Evolutionary conservation across 2,329 filamentous ascomycete species (phyloP).

Genomic region (Arthroderma uncinatum): DNA sequence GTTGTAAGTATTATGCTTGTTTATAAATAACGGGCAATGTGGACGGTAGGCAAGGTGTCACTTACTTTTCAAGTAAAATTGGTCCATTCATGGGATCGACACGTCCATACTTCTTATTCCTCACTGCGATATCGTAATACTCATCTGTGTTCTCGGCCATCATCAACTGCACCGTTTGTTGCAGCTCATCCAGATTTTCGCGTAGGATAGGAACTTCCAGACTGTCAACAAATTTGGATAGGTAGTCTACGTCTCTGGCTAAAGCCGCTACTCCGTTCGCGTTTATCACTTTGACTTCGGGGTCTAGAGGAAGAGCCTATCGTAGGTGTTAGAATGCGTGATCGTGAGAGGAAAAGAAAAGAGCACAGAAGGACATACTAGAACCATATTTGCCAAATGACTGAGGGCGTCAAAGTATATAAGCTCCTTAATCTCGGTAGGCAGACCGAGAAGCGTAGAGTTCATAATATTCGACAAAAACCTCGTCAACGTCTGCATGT

Average conservation of each 20-base stretch:
- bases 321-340: slow-evolving; percentile 10
- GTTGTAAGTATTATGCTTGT: neutral
- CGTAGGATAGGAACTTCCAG: slow-evolving; percentile 80
- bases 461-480: slow-evolving; percentile 96
- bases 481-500: slow-evolving; percentile 87
- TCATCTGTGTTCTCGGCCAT: slow-evolving; percentile 83
- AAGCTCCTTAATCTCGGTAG: slow-evolving; percentile 88
- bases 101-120: slow-evolving; percentile 86
- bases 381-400: slow-evolving; percentile 76
- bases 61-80: slow-evolving; percentile 79
- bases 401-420: slow-evolving; percentile 95
- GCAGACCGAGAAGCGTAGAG: slow-evolving; percentile 82
- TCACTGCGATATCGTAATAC: slow-evolving; percentile 81
- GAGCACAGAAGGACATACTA: slow-evolving; percentile 43
- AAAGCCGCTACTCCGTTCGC: slow-evolving; percentile 72
- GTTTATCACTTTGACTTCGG: slow-evolving; percentile 75
- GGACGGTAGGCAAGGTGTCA: neutral
- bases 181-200: slow-evolving; percentile 81
- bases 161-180: slow-evolving; percentile 85
- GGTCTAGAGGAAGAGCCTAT: slow-evolving; percentile 64
- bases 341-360: neutral
- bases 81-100: slow-evolving; percentile 88
- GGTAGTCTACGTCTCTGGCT: slow-evolving; percentile 69
- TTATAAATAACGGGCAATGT: slow-evolving; percentile 14
- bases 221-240: slow-evolving; percentile 74